Conservation (phyloP, 768 basidiomycete genomes). For the Megacollybia marginata region DNA sequence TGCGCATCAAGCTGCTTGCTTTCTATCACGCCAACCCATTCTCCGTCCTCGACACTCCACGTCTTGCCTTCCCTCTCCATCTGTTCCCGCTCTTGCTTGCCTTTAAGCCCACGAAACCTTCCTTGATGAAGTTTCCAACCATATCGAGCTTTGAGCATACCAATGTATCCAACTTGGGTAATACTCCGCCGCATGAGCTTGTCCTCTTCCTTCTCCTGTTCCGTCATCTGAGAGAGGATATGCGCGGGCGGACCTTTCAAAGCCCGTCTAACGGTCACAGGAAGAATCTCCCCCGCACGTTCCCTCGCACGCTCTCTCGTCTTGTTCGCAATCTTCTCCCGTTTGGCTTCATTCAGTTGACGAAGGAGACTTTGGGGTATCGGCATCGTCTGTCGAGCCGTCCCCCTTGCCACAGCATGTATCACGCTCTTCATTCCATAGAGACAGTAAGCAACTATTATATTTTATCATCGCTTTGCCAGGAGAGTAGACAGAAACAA, state of each 20-base stretch:
- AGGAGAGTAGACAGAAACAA: too few species aligned
- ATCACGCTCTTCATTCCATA: too few species aligned
- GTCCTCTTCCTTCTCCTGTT: slow-evolving; percentile 39
- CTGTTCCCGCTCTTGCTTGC: neutral
- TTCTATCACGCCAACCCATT: slow-evolving; percentile 4
- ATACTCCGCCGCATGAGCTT: slow-evolving; percentile 39
- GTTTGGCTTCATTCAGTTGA: slow-evolving; percentile 46
- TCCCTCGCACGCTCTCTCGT: slow-evolving; percentile 56
- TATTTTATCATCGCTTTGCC: too few species aligned
- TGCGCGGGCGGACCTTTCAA: slow-evolving; percentile 59
- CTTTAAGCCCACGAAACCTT: neutral
- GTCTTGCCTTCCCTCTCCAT: neutral
- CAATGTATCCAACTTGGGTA: slow-evolving; percentile 68
- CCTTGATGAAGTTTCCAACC: slow-evolving; percentile 25
- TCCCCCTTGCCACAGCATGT: too few species aligned
- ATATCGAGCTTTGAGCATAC: slow-evolving; percentile 47
- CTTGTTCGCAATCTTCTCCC: slow-evolving; percentile 56
- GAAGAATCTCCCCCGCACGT: slow-evolving; percentile 52
- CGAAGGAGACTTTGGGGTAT: slow-evolving; percentile 43
- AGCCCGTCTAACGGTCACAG: slow-evolving; percentile 36
- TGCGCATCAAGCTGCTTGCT: neutral
- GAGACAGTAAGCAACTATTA: too few species aligned
- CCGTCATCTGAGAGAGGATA: slow-evolving; percentile 44
- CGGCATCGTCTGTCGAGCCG: slow-evolving; percentile 10
- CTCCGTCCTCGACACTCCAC: slow-evolving; percentile 7